A percentile compares a stretch with the other conserved stretches of the same genome.
phyloP scores from a whole-genome alignment of 2,329 filamentous ascomycete genomes.

The Beauveria pseudobassiana region DNA sequence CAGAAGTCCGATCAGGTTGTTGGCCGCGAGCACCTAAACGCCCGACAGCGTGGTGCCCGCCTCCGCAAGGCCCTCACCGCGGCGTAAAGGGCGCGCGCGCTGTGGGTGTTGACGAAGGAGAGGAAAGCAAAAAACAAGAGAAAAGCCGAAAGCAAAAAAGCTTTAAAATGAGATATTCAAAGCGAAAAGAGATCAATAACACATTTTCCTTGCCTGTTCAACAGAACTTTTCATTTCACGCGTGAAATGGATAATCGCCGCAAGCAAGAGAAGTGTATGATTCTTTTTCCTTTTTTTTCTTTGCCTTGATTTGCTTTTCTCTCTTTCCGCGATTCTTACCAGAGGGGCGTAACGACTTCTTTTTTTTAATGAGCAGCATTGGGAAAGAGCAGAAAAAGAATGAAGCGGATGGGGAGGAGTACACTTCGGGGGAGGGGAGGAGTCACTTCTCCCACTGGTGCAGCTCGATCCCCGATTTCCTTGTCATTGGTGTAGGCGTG shows the following conservation, averaged over 20 bases:
- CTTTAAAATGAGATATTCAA: constrained; percentile 13
- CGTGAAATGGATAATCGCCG: constrained; percentile 7
- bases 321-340: background rate
- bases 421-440: background rate
- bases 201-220: constrained; percentile 12
- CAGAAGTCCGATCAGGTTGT: constrained; percentile 86
- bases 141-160: constrained; percentile 11
- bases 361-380: constrained; percentile 4
- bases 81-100: constrained; percentile 40
- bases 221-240: background rate
- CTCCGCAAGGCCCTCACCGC: constrained; percentile 57
- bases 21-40: constrained; percentile 64
- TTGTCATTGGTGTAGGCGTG: constrained; percentile 9
- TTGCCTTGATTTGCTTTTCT: background rate
- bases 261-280: constrained; percentile 1
- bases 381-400: background rate
- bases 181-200: constrained; percentile 12
- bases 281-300: background rate
- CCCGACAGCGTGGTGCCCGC: constrained; percentile 80
- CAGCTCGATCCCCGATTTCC: background rate
- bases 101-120: background rate
- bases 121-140: background rate
- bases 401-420: background rate
- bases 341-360: constrained; percentile 1
- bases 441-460: background rate